These are phyloP conservation scores for Thalassiosira mediterranea DNA, from an alignment of 352 stramenopile genomes.

Conservation along the genomic window DNA sequence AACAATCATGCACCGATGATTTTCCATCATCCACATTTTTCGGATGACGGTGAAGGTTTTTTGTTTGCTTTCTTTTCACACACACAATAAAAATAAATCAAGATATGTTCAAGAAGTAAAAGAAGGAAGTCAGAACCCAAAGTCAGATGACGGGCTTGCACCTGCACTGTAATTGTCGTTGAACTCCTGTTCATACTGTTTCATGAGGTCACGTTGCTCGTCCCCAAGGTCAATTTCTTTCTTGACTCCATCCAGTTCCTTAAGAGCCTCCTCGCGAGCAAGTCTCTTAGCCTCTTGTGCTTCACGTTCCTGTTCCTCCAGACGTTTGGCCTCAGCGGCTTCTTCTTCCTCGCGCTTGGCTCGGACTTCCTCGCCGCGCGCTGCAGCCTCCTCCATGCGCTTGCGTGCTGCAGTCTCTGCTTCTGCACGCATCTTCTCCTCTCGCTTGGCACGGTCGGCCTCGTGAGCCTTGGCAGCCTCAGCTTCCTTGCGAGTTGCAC, in stretches of 20 bases:
- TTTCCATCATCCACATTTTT: not conserved
- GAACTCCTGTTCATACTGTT: slow-evolving; percentile 77
- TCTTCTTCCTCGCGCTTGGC: slow-evolving; percentile 69
- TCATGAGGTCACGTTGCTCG: slow-evolving; percentile 77
- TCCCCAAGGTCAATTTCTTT: slow-evolving; percentile 80
- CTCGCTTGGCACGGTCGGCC: slow-evolving; percentile 73
- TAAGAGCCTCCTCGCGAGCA: slow-evolving; percentile 63
- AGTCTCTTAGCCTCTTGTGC: slow-evolving; percentile 64
- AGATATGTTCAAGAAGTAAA: slow-evolving; percentile 2
- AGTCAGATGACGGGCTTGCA: slow-evolving; percentile 79
- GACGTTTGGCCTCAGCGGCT: slow-evolving; percentile 61
- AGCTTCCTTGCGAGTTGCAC: slow-evolving; percentile 64
- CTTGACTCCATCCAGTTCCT: slow-evolving; percentile 68
- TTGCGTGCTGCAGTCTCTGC: slow-evolving; percentile 69
- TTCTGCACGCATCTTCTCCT: slow-evolving; percentile 77
- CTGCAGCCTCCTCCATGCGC: slow-evolving; percentile 66
- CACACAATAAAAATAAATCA: slow-evolving; percentile 35
- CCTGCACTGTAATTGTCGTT: slow-evolving; percentile 72
- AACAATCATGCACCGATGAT: slow-evolving; percentile 16
- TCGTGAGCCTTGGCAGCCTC: slow-evolving; percentile 68
- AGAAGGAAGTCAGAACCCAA: slow-evolving; percentile 69
- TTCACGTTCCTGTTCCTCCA: slow-evolving; percentile 69
- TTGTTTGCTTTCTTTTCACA: slow-evolving; percentile 16
- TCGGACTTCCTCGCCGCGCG: slow-evolving; percentile 70
- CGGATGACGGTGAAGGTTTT: no score